Conservation (phyloP, 495 filamentous ascomycete species). For the Immersiella caudata region DNA sequence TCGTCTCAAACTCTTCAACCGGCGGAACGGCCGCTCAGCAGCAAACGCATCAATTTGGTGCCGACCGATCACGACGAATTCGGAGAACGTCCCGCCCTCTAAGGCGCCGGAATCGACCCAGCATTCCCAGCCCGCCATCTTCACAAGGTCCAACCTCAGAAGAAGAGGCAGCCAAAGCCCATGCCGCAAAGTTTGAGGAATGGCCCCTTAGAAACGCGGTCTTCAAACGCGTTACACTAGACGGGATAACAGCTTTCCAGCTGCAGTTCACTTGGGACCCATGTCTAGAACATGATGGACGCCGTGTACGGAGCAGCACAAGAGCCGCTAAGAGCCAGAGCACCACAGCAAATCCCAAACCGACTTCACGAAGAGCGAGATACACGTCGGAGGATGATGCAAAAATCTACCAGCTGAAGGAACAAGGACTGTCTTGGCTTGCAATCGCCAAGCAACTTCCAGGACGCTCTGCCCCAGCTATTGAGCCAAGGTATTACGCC, state of each 20-base stretch:
- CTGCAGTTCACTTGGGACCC: too few species aligned
- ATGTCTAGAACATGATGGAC: background rate
- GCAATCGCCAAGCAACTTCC: conserved; percentile 16
- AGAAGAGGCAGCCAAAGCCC: conserved; percentile 17
- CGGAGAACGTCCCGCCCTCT: too few species aligned
- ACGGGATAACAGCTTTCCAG: background rate
- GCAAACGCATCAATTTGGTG: conserved; percentile 7
- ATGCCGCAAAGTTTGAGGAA: conserved; percentile 19
- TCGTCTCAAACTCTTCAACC: conserved; percentile 3
- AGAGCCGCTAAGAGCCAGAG: conserved; percentile 11
- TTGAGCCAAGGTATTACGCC: too few species aligned
- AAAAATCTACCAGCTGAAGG: conserved; percentile 20
- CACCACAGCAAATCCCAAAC: conserved; percentile 13
- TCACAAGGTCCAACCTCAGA: conserved; percentile 4
- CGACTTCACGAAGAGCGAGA: conserved; percentile 10
- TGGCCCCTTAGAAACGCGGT: conserved; percentile 21
- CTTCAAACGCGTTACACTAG: conserved; percentile 19
- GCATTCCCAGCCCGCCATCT: too few species aligned
- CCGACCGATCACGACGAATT: background rate
- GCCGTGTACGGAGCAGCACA: too few species aligned
- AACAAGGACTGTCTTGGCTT: conserved; percentile 18
- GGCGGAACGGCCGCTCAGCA: conserved; percentile 16
- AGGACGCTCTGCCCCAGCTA: too few species aligned
- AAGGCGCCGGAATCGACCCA: too few species aligned
- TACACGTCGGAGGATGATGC: conserved; percentile 17